Base-by-base conservation (phyloP, 371 early-diverging fungal genomes). In the Syncephalastrum monosporum region DNA sequence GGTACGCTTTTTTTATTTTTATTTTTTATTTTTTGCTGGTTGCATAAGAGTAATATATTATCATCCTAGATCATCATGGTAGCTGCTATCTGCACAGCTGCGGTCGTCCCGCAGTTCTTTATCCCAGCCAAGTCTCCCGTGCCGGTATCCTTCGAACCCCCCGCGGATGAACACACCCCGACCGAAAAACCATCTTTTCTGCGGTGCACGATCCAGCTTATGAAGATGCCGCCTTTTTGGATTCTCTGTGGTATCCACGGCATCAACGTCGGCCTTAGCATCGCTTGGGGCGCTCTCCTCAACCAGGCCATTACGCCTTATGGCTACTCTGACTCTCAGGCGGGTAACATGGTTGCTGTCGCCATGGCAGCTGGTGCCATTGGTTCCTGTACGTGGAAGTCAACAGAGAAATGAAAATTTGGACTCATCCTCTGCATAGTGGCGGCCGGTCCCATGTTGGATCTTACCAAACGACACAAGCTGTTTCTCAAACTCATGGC, bases 221-320 rank as follows among this genome's bases (percentile, higher is more conserved):
- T 79, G 42, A 70, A 66, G 42, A 87, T 81, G 60, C 61, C 59
- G 16, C 72, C 75, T 60, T 89, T 85, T 69, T 60, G 79, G 50
- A 69, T 85, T 42, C 61, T 89, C 23, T 72, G 75, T 54, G 58
- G 74, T 29, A 55, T 83, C 47, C 82, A 85, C 59, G 82, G 83
- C 13, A 61, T 81, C 25, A 77, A 82, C 59, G 73, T 86, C 48
- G 89, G 87, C 3, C 68, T 84, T 50, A 86, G 85, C 61, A 83
- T 83, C 52, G 79, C 84, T 45, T 82, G 82, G 71, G 74, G 81
- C 16, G 85, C 83, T 14, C 65, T 86, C 8, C 75, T 87, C 57
- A 75, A 79, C 27, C 79, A 83, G 57, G 83, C 82, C 48, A 68
- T 86, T 13, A 64, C 65, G 15, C 89, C 89, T 14, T 87, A 82